Evolutionary conservation across 2,329 filamentous ascomycete species (phyloP), one percentile per base, ranked within the genome.

Genomic region (Lithohypha guttulata): DNA sequence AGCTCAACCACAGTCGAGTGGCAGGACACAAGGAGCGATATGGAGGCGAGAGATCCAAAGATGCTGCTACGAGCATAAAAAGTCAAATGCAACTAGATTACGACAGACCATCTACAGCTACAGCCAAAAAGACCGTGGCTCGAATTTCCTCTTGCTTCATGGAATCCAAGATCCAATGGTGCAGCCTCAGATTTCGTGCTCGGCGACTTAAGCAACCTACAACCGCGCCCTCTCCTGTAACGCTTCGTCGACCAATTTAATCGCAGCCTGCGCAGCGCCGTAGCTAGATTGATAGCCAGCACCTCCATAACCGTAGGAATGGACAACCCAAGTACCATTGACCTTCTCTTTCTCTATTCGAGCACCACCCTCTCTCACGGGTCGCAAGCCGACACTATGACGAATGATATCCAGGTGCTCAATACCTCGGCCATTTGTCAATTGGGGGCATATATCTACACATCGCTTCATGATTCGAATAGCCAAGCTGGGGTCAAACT

Each of bases 381-480:
- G 87, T 42, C 87, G 69, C 51, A 94, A 54, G 0, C 87, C 87
- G 10, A 93, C 86, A 3, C 77, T 81, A 56, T 94, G 86, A 13
- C 85, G 70, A 35, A 94, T 69, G 14, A 94, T 68, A 55, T 79
- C 77, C 45, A 94, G 58, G 14, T 71, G 79, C 55, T 84, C 74
- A 18, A 87, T 72, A 1, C 84, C 81, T 59, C 78, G 70, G 2
- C 81, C 74, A 44, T 62, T 65, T 1, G 75, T 74, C 46, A 89
- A 64, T 40, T 69, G 64, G 0, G 84, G 84, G 53, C 75, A 74
- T 20, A 76, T 58, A 21, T 74, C 71, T 4, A 84, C 66, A 15
- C 71, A 70, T n/a, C 86, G 73, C 60, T 79, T 77, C 83, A 94
- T 91, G 56, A 94, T 93, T 9, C 86, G 71, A 39, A 72, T 62